phyloP scores from a whole-genome alignment of 73 alveolate species.

The Tetrahymena elliotti region DNA sequence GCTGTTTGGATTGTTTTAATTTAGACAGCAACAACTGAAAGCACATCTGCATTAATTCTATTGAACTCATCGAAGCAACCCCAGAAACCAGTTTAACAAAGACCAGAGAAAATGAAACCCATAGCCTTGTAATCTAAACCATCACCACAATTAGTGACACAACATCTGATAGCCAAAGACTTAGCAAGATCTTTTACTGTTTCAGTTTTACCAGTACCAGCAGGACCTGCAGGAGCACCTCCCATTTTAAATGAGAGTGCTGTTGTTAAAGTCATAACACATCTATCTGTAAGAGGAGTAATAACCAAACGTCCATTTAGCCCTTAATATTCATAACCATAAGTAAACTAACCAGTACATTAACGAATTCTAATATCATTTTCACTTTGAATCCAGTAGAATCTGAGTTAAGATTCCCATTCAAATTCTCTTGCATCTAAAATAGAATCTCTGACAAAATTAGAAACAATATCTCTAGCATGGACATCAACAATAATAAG shows the following conservation, averaged over 20 bases:
- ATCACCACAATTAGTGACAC: constrained; percentile 98
- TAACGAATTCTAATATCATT: constrained; percentile 92
- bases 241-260: constrained; percentile 95
- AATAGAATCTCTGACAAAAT: constrained; percentile 90
- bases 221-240: constrained; percentile 99
- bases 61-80: constrained; percentile 99
- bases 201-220: constrained; percentile 99
- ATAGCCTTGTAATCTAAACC: constrained; percentile 95
- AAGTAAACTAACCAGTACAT: constrained; percentile 92
- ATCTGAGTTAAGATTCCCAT: constrained; percentile 98
- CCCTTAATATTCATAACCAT: constrained; percentile 90
- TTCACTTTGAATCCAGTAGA: constrained; percentile 95
- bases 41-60: constrained; percentile 98
- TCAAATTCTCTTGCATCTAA: constrained; percentile 97
- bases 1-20: constrained; percentile 93
- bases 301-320: constrained; percentile 95
- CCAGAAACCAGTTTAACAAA: constrained; percentile 98
- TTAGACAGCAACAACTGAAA: constrained; percentile 98
- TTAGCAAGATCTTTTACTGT: constrained; percentile 98
- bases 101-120: constrained; percentile 98
- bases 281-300: constrained; percentile 99
- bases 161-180: constrained; percentile 93
- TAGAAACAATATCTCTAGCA: constrained; percentile 98
- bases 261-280: constrained; percentile 98
- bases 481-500: constrained; percentile 98